Evolutionary conservation across 768 basidiomycete species (phyloP), one percentile per base, ranked within the genome.

Genomic region (Mycena haematopus): DNA sequence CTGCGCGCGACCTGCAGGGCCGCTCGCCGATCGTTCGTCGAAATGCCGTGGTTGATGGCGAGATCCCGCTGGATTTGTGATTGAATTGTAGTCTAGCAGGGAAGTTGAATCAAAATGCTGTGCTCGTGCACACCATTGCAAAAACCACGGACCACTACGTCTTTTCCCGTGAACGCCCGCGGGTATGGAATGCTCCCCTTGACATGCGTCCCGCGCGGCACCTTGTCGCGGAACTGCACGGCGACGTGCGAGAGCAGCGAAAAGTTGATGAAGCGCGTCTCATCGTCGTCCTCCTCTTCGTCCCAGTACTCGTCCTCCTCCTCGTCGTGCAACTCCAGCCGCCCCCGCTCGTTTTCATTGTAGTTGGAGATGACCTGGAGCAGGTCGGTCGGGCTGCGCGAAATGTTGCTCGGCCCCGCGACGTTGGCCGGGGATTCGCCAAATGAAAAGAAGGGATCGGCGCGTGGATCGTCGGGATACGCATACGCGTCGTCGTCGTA

Each of bases 151-250:
- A 95, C 92, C 66, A 99, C 94, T 36, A 96, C 87, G 70, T 98
- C 95, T 70, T 92, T 93, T 7, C 96, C 96, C 3, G 96, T 98
- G 68, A 99, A 98, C 22, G 93, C 91, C 4, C 87, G 81, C 6
- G 90, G 91, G 73, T 96, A 96, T 3, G 92, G 91, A 44, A 98
- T 92, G 58, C 94, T 92, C 8, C 93, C 94, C 77, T 98, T 97
- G 63, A 93, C 91, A 69, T 97, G 96, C 8, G 85, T 87, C 8
- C 87, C 89, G 57, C 92, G 83, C 4, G 92, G 93, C 2, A 99
- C 93, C 72, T 93, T 91, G 76, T 99, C 96, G 58, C 91, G 84
- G 59, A 99, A 76, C 72, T 92, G 89, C 36, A 96, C 89, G 1
- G 95, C 95, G 50, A 97, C 85, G 72, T 99, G 91, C 33, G 89